These are phyloP conservation scores for Komagataella pastoris DNA, from an alignment of 805 yeast genomes.

Conservation along the genomic window DNA sequence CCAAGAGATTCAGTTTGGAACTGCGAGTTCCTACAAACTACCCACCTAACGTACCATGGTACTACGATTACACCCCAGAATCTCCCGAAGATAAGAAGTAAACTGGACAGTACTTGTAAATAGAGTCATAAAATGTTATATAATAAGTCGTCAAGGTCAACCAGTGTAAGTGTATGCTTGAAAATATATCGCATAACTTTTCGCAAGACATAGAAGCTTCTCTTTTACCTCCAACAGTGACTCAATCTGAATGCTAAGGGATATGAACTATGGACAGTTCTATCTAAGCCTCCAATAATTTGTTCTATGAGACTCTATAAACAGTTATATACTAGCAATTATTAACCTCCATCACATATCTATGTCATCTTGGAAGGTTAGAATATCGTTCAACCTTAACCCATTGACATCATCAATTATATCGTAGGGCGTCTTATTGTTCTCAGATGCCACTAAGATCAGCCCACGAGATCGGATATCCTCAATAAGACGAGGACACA, in stretches of 20 bases:
- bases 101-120: not conserved
- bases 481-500: slow-evolving; percentile 67
- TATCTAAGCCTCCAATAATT: not conserved
- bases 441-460: slow-evolving; percentile 61
- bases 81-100: slow-evolving; percentile 7
- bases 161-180: not conserved
- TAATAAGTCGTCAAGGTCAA: not conserved
- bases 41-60: slow-evolving; percentile 80
- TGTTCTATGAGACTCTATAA: not conserved
- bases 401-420: slow-evolving; percentile 41
- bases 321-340: not conserved
- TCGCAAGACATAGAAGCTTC: too few relatives aligned
- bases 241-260: not conserved
- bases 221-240: too few relatives aligned
- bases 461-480: slow-evolving; percentile 71
- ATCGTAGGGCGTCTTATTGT: slow-evolving; percentile 3
- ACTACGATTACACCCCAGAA: slow-evolving; percentile 30
- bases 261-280: not conserved
- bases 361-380: slow-evolving; percentile 54
- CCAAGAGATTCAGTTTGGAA: slow-evolving; percentile 68
- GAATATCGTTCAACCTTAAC: slow-evolving; percentile 43
- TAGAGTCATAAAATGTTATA: not conserved
- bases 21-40: slow-evolving; percentile 79
- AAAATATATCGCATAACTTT: too few relatives aligned
- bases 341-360: slow-evolving; percentile 21